These are phyloP conservation scores for Symbiodinium pilosum DNA, from an alignment of 73 alveolate genomes.

Conservation along the genomic window DNA sequence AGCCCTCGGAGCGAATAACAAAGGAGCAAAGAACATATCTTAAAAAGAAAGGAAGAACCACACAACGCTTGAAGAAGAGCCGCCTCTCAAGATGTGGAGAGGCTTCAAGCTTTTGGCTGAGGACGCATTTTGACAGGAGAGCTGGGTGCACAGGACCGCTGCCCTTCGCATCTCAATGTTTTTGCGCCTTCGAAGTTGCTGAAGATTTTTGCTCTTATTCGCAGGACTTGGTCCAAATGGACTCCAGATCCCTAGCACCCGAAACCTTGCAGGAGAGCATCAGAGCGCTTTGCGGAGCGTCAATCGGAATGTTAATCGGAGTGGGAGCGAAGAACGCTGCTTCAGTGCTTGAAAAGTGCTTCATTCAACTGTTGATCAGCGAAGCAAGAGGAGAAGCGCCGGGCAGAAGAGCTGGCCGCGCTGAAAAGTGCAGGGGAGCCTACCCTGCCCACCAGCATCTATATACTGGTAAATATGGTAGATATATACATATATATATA, in stretches of 20 bases:
- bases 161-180: no score
- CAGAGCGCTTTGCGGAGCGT: neutral
- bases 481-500: no score
- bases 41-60: no score
- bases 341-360: no score
- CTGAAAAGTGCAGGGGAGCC: constrained; percentile 27
- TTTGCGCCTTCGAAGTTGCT: neutral
- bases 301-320: no score
- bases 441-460: neutral
- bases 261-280: constrained; percentile 23
- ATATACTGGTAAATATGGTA: neutral
- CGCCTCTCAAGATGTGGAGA: no score
- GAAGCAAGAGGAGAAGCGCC: constrained; percentile 53
- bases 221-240: constrained; percentile 73
- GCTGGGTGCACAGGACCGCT: constrained; percentile 49
- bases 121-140: constrained; percentile 70
- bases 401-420: constrained; percentile 62
- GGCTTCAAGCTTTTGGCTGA: no score
- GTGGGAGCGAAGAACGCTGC: no score
- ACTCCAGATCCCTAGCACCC: constrained; percentile 77
- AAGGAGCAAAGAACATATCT: no score
- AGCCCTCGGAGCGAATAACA: neutral
- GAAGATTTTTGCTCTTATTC: neutral
- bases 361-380: no score
- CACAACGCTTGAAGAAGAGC: no score